Evolutionary conservation across 2,329 filamentous ascomycete genomes (phyloP).

Genomic region (Aspergillus sp.): DNA sequence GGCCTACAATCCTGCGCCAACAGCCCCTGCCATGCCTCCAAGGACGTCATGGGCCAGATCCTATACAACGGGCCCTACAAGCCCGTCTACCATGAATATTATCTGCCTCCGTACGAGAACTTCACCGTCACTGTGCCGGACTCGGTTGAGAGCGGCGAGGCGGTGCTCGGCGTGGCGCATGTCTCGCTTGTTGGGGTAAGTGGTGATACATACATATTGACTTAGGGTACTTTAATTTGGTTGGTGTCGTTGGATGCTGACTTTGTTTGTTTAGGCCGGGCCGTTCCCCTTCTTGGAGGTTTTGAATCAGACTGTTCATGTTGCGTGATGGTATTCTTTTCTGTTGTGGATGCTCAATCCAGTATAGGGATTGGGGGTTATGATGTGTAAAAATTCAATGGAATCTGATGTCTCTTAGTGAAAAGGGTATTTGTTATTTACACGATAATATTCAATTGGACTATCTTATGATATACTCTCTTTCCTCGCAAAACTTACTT

Average conservation of each 20-base stretch:
- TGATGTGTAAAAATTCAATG: neutral
- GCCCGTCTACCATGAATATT: constrained; percentile 25
- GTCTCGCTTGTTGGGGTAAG: constrained; percentile 30
- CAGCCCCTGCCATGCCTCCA: constrained; percentile 16
- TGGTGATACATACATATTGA: neutral
- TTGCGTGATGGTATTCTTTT: constrained; percentile 14
- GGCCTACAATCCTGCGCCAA: constrained; percentile 27
- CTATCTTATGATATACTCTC: too few species aligned
- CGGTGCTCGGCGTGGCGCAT: constrained; percentile 29
- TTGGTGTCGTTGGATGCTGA: constrained; percentile 1
- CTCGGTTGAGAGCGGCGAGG: constrained; percentile 11
- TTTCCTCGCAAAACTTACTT: too few species aligned
- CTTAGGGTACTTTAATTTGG: neutral
- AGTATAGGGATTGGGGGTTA: neutral
- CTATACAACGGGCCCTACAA: constrained; percentile 30
- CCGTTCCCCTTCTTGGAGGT: constrained; percentile 23
- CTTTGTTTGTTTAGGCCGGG: constrained; percentile 18
- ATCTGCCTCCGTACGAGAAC: constrained; percentile 30
- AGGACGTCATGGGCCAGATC: constrained; percentile 23
- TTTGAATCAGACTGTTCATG: constrained; percentile 24
- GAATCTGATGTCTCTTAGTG: neutral
- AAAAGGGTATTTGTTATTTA: too few species aligned
- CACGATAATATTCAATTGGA: too few species aligned
- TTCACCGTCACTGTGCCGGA: constrained; percentile 29
- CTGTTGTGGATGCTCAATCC: neutral